Base-by-base conservation (phyloP, 148 eudicot species). In the Persicaria maculosa region DNA sequence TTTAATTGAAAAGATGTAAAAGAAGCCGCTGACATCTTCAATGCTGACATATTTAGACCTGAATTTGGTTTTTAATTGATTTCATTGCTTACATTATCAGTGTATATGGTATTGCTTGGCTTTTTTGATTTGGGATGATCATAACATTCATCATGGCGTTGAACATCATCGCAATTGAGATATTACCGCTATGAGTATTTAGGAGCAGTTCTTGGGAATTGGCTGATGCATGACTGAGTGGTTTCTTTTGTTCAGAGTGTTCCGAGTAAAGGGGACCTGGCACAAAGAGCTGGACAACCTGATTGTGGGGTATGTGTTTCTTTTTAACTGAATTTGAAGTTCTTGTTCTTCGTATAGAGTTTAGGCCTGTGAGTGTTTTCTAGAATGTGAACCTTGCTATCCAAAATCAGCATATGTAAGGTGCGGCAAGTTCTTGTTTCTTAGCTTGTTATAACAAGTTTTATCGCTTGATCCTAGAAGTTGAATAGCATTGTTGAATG, bases 201-300 rank as follows among this genome's bases (percentile, higher is more conserved):
- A 31, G 40, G 40, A 31, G 40, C 40, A 31, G 40, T 31, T 31
- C 40, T 31, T 31, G 40, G 1, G 40, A 31, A 31, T 31, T 31
- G 40, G 40, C 40, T 31, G 40, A 31, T 31, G 40, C 40, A 31
- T 14, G 17, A 7, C n/a, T 59, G 14, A 59, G 15, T 62, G 43
- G 10, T 25, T 22, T 19, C 40, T 61, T 61, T 16, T 68, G 72
- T 68, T 43, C 80, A 79, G 84, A 50, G 31, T 74, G 72, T 7
- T 75, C 79, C 19, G 55, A 71, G 46, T 44, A 67, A 61, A 75
- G 80, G 78, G 50, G 87, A 78, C 36, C 77, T 84, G 9, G 87
- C 89, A 9, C 83, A 82, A 77, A 82, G 89, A 84, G 76, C 70
- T 77, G 89, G 87, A 75, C 84, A 80, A 74, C 84, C 85, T 53